Evolutionary conservation across 2,329 filamentous ascomycete species (phyloP).

Genomic region (Byssothecium circinans): DNA sequence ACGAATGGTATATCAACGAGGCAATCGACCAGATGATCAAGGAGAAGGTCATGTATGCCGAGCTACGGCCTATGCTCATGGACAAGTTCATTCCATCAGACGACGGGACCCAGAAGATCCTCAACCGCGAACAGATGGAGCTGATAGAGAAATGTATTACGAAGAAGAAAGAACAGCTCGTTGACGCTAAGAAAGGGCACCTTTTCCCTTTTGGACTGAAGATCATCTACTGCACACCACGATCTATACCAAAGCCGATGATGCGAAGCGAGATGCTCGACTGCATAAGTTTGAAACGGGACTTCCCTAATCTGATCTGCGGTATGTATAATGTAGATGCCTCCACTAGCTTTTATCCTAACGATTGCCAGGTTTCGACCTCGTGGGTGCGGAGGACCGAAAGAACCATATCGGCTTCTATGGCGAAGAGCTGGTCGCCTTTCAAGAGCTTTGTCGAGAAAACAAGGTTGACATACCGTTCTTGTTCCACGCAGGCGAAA

Average conservation of each 20-base stretch:
- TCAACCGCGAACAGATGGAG: conserved; percentile 62
- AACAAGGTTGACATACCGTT: conserved; percentile 65
- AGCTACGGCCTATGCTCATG: conserved; percentile 71
- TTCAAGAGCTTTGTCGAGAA: conserved; percentile 55
- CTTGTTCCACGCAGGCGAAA: conserved; percentile 77
- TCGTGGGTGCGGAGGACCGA: conserved; percentile 68
- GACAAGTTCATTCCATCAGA: conserved; percentile 63
- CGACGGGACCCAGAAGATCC: conserved; percentile 56
- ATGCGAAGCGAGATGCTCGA: conserved; percentile 61
- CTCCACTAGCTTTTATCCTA: conserved; percentile 4
- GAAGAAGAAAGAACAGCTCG: conserved; percentile 49
- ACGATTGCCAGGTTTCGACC: conserved; percentile 61
- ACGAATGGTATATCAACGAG: conserved; percentile 60
- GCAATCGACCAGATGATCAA: conserved; percentile 64
- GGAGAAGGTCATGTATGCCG: conserved; percentile 71
- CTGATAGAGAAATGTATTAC: conserved; percentile 51
- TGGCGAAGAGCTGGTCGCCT: conserved; percentile 61
- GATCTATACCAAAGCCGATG: conserved; percentile 55
- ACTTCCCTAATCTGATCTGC: conserved; percentile 63
- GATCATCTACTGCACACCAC: conserved; percentile 71
- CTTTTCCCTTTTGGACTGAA: conserved; percentile 66
- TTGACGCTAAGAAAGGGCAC: conserved; percentile 36
- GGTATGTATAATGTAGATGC: conserved; percentile 49
- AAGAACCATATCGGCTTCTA: conserved; percentile 61
- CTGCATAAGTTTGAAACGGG: conserved; percentile 62